Percentiles rank a stretch among this genome's conserved stretches.
These are phyloP conservation scores for Trichoderma harzianum DNA, from an alignment of 2,329 filamentous ascomycete species.

Conservation along the genomic window DNA sequence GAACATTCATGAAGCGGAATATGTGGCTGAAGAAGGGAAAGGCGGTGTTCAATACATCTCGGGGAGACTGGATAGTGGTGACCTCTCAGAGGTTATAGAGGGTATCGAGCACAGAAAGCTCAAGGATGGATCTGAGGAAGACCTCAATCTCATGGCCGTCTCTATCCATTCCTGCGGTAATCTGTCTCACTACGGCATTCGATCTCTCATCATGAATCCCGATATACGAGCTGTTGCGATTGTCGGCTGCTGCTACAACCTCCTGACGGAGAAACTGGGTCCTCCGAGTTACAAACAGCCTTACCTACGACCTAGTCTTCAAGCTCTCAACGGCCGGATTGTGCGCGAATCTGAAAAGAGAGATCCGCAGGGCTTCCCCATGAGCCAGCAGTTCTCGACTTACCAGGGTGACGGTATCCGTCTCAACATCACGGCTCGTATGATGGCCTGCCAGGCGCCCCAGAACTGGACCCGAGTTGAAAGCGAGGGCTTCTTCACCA, in stretches of 20 bases:
- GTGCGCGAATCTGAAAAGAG: constrained; percentile 64
- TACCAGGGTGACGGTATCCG: constrained; percentile 64
- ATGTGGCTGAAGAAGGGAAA: constrained; percentile 57
- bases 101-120: constrained; percentile 46
- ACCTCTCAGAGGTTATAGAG: constrained; percentile 64
- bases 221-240: constrained; percentile 87
- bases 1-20: constrained; percentile 47
- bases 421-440: constrained; percentile 91
- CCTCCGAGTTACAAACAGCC: constrained; percentile 84
- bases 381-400: constrained; percentile 68
- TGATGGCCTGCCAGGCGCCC: constrained; percentile 97
- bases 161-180: constrained; percentile 98
- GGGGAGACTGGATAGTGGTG: constrained; percentile 68
- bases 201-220: constrained; percentile 79
- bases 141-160: constrained; percentile 71
- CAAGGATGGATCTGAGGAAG: constrained; percentile 26
- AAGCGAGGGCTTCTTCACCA: constrained; percentile 82
- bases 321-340: constrained; percentile 66
- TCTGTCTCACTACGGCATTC: constrained; percentile 89
- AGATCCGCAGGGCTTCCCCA: constrained; percentile 90
- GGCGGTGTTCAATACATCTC: constrained; percentile 76
- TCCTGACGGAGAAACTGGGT: constrained; percentile 84
- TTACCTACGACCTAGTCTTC: constrained; percentile 64
- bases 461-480: constrained; percentile 83
- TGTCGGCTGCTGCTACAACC: constrained; percentile 97